phyloP scores from a whole-genome alignment of 371 early-diverging fungal genomes.

The Mortierella sp. region DNA sequence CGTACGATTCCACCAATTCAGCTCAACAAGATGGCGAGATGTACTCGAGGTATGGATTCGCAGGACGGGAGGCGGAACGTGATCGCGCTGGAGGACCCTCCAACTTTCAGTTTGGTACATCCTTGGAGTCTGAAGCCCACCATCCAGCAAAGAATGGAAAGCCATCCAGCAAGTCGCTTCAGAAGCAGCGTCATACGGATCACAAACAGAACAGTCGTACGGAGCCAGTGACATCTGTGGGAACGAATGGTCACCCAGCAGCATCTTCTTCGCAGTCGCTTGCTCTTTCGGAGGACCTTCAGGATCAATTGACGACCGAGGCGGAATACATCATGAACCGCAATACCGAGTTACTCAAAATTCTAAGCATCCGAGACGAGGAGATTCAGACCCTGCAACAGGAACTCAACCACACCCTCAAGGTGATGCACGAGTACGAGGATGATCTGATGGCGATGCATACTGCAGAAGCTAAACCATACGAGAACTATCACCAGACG shows the following conservation, averaged over 20 bases:
- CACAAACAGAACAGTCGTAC: conserved; percentile 14
- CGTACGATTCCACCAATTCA: conserved; percentile 42
- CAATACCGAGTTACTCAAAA: conserved; percentile 45
- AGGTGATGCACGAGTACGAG: conserved; percentile 54
- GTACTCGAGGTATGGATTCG: conserved; percentile 29
- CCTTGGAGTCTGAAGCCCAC: too few relatives aligned
- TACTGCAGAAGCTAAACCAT: conserved; percentile 50
- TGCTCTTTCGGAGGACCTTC: conserved; percentile 32
- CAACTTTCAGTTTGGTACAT: conserved; percentile 6
- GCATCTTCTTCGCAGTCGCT: conserved; percentile 34
- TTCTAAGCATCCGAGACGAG: conserved; percentile 50
- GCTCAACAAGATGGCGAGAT: conserved; percentile 19
- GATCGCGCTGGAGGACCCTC: conserved; percentile 15
- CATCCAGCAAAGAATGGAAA: not conserved
- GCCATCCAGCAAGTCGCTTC: conserved; percentile 13
- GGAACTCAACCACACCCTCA: conserved; percentile 52
- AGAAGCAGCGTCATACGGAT: conserved; percentile 18
- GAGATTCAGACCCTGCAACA: conserved; percentile 52
- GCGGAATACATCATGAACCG: conserved; percentile 53
- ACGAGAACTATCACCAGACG: conserved; percentile 49
- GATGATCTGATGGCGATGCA: conserved; percentile 55
- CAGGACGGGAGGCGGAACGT: conserved; percentile 21
- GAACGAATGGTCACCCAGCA: conserved; percentile 14
- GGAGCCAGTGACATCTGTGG: conserved; percentile 6
- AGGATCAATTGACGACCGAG: conserved; percentile 47